Base-by-base conservation (phyloP, 2,329 filamentous ascomycete genomes). In the Dothistroma pini region DNA sequence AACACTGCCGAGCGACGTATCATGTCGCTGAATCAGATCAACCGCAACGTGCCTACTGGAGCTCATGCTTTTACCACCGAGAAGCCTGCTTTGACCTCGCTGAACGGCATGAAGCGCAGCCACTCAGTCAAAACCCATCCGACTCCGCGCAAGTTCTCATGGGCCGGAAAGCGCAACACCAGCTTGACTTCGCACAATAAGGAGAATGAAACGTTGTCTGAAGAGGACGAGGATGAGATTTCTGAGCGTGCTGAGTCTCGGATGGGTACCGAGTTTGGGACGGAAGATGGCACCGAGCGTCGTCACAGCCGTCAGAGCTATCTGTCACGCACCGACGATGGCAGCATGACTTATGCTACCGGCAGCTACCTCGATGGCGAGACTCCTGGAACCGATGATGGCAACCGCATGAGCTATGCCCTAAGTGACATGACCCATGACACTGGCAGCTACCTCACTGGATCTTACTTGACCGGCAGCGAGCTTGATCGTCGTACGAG, bases 21-120 rank as follows among this genome's bases (percentile, higher is more conserved):
- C 70, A 84, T 96, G 61, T 96, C 91, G 55, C 84, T 97, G 38
- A 96, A 89, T 73, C 91, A 97, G 76, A 96, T 97, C 68, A 90
- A 86, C 57, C 87, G 88, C 73, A 93, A 95, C 71, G 80, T 85
- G 35, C 80, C 86, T 6, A 78, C 76, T 48, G 76, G 77, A 38
- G 73, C 73, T 59, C 70, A 79, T 77, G 73, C 72, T 7, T 77
- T 71, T 62, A 55, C 66, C 14, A 55, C 68, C 2, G 62, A 63
- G 10, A 69, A 66, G 38, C 67, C 70, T 8, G 69, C 66, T 49
- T 61, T 74, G n/a, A 68, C 57, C 54, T 64, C 63, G n/a, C 63
- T 68, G 25, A 63, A 63, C 21, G 54, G 62, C 21, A 61, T 75
- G 57, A 74, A 73, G 61, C 72, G 74, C 58, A 74, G 73, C 64